phyloP scores from a whole-genome alignment of 108 stramenopile genomes.

The Schizochytrium sp. region DNA sequence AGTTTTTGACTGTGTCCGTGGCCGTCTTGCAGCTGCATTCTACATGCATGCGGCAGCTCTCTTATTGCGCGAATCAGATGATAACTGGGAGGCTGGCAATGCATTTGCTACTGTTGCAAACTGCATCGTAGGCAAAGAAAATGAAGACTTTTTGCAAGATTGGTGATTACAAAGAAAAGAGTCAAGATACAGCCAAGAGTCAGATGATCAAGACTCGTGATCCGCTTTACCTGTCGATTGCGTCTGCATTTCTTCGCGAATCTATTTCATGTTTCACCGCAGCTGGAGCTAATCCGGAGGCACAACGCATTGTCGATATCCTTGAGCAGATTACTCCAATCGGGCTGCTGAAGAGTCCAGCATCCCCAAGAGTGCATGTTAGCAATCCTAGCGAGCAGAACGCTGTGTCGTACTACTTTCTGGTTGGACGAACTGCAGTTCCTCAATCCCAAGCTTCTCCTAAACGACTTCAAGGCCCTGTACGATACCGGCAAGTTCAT shows the following conservation, averaged over 20 bases:
- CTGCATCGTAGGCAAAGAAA: not conserved
- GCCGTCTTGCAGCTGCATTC: conserved; percentile 19
- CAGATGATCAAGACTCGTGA: not conserved
- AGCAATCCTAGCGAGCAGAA: not conserved
- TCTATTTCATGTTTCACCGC: not conserved
- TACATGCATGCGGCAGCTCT: conserved; percentile 47
- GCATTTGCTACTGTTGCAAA: conserved; percentile 58
- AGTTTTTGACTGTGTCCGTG: not conserved
- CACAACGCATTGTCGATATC: conserved; percentile 18
- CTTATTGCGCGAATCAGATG: conserved; percentile 5
- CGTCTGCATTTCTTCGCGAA: not conserved
- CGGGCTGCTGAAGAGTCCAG: not conserved
- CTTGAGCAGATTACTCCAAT: not conserved
- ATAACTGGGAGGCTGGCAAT: conserved; percentile 53
- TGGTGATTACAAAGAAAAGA: not conserved
- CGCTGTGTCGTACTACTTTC: conserved; percentile 46
- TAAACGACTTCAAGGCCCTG: not conserved
- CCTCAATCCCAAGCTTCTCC: too few species aligned
- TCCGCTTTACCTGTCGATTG: not conserved
- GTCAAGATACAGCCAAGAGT: not conserved
- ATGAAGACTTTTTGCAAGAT: not conserved
- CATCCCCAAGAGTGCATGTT: not conserved
- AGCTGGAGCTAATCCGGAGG: conserved; percentile 2
- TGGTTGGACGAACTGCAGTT: not conserved
- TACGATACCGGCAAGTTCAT: not conserved